Evolutionary conservation across 2,329 filamentous ascomycete genomes (phyloP), one percentile per base, ranked within the genome.

Genomic region (Ophiostoma himal-ulmi): DNA sequence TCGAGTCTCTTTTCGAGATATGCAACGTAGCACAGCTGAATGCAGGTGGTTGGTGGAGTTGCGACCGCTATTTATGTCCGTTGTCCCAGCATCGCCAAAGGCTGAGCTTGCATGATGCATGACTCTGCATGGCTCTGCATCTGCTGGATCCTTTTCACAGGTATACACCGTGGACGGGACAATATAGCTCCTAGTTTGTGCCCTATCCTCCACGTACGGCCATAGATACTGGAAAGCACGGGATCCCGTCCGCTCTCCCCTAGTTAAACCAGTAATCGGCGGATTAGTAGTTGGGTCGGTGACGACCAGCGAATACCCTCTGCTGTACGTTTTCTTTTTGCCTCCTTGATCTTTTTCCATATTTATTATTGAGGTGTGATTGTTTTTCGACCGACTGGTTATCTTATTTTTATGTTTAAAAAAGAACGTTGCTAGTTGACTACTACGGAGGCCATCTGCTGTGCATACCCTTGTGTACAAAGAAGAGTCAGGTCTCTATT

Each of bases 181-280:
- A 30, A 26, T 26, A 57, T 57, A 22, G 8, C 8, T 1, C 11
- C 52, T 3, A 30, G 14, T 26, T 13, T 22, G 5, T 10, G 22
- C 48, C 8, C 6, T 20, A 6, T 1, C 22, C 5, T 30, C 2
- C 52, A 57, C 52, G 52, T 30, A 57, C 52, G 52, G 52, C 52
- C 52, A 57, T 57, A 57, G 52, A 57, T 57, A 57, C n/a, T 30
- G 52, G 52, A 57, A 57, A 57, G 22, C n/a, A 57, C 52, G 52
- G 22, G 52, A 57, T 57, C n/a, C 52, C 52, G 52, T 57, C 52
- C 52, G 52, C 22, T 57, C 52, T 57, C 52, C 52, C n/a, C 52
- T 57, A 57, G n/a, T 57, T 26, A 57, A 57, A 57, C 52, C 52
- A 26, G n/a, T 57, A 26, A 57, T 54, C 48, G 48, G 48, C 48